These are phyloP conservation scores for Podaxis sp. DNA, from an alignment of 768 basidiomycete species.

Conservation along the genomic window DNA sequence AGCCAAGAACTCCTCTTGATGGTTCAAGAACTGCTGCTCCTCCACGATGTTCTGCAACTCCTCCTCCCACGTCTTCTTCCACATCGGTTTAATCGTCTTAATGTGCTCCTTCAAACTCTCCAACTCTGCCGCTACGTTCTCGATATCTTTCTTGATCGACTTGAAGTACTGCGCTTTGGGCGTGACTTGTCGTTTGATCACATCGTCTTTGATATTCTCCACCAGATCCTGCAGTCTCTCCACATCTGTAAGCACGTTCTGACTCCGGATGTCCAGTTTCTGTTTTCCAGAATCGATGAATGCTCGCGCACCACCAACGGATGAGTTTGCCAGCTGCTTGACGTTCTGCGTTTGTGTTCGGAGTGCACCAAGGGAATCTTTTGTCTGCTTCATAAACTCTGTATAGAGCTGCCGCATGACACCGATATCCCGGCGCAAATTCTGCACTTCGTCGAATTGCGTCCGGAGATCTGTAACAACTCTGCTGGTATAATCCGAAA, in stretches of 20 bases:
- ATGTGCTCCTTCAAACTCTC: slow-evolving; percentile 80
- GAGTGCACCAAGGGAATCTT: slow-evolving; percentile 73
- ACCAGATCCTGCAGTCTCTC: slow-evolving; percentile 92
- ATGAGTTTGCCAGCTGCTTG: slow-evolving; percentile 76
- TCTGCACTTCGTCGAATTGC: slow-evolving; percentile 94
- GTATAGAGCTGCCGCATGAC: slow-evolving; percentile 93
- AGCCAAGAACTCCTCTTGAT: slow-evolving; percentile 86
- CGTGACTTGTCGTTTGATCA: slow-evolving; percentile 80
- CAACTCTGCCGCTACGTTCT: slow-evolving; percentile 61
- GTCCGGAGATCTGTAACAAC: slow-evolving; percentile 81
- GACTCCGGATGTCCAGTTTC: slow-evolving; percentile 85
- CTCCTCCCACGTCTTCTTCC: slow-evolving; percentile 98
- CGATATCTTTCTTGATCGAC: slow-evolving; percentile 68
- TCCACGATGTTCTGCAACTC: slow-evolving; percentile 96
- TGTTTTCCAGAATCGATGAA: slow-evolving; percentile 91
- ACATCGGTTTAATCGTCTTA: slow-evolving; percentile 87
- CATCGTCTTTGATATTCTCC: slow-evolving; percentile 87
- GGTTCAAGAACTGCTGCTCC: slow-evolving; percentile 90
- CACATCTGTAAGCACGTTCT: slow-evolving; percentile 86
- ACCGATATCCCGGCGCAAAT: slow-evolving; percentile 87
- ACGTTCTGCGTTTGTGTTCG: slow-evolving; percentile 85
- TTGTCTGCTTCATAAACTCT: slow-evolving; percentile 90
- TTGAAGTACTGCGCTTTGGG: slow-evolving; percentile 74
- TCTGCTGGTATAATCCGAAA: slow-evolving; percentile 68
- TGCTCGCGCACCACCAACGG: slow-evolving; percentile 80